Evolutionary conservation across 139 green algal species (phyloP).

Genomic region (Astrephomene gubernaculifera): DNA sequence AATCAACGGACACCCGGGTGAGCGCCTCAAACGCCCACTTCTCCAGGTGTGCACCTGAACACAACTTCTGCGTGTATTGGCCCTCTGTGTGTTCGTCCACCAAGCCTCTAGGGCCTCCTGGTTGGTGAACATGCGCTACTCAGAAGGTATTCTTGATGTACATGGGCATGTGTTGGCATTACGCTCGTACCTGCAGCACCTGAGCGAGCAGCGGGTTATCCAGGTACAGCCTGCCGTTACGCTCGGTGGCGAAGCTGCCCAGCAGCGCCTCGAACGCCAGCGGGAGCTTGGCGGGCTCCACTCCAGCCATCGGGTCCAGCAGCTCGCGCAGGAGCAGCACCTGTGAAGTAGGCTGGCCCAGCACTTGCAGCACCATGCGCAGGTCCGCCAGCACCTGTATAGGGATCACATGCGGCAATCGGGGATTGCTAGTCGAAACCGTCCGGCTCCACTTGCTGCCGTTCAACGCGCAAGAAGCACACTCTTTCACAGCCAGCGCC

Average conservation of each 20-base stretch:
- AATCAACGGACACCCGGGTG: neutral
- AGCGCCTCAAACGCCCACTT: neutral
- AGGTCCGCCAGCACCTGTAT: conserved; percentile 27
- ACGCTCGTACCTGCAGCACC: conserved; percentile 12
- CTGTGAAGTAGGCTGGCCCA: conserved; percentile 9
- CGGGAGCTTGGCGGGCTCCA: neutral
- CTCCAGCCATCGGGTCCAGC: conserved; percentile 16
- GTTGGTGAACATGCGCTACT: neutral
- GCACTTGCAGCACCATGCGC: conserved; percentile 23
- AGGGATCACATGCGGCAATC: conserved; percentile 1
- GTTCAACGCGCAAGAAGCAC: neutral
- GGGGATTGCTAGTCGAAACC: neutral
- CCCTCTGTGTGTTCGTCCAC: conserved; percentile 4
- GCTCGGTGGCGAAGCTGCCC: neutral
- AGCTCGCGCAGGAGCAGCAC: conserved; percentile 4
- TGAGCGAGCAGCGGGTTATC: conserved; percentile 9
- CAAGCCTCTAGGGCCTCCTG: neutral
- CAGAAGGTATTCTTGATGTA: conserved; percentile 1
- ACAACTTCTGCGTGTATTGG: neutral
- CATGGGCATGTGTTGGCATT: neutral
- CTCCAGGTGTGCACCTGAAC: conserved; percentile 1
- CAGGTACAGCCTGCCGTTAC: conserved; percentile 15
- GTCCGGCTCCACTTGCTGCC: conserved; percentile 12
- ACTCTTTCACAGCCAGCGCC: neutral
- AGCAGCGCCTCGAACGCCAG: conserved; percentile 14